phyloP scores from a whole-genome alignment of 2,329 filamentous ascomycete genomes.

The Fusarium pseudocircinatum region DNA sequence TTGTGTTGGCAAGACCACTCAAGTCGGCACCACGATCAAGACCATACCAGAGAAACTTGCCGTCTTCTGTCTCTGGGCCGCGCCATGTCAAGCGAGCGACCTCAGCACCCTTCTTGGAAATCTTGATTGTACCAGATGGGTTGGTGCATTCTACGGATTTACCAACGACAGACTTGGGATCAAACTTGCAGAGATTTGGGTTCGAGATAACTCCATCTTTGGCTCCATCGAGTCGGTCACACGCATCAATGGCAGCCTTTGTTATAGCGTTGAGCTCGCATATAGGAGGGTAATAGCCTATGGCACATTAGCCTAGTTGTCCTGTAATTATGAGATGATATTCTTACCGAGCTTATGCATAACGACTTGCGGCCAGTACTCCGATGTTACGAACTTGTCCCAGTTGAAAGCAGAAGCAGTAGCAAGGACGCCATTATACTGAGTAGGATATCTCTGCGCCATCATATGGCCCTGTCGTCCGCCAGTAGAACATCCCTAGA shows the following conservation, averaged over 20 bases:
- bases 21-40: constrained; percentile 1
- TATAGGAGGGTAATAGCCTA: constrained; percentile 43
- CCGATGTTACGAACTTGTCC: constrained; percentile 38
- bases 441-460: constrained; percentile 60
- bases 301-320: rapidly evolving
- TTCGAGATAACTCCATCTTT: constrained; percentile 37
- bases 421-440: constrained; percentile 64
- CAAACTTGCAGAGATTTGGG: constrained; percentile 30
- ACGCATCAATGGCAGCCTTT: constrained; percentile 48
- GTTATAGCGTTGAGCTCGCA: constrained; percentile 49
- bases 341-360: constrained; percentile 26
- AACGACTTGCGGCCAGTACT: constrained; percentile 39
- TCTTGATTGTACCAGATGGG: not conserved
- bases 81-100: constrained; percentile 11
- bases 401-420: constrained; percentile 55
- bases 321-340: rapidly evolving
- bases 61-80: constrained; percentile 4
- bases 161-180: constrained; percentile 34
- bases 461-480: constrained; percentile 65
- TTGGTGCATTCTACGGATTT: constrained; percentile 12
- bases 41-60: constrained; percentile 27
- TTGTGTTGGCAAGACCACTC: constrained; percentile 11
- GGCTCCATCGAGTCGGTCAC: constrained; percentile 39
- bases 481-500: constrained; percentile 59
- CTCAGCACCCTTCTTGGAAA: constrained; percentile 11